phyloP scores from a whole-genome alignment of 768 basidiomycete species.

The Pilatotrama ljubarskyi region DNA sequence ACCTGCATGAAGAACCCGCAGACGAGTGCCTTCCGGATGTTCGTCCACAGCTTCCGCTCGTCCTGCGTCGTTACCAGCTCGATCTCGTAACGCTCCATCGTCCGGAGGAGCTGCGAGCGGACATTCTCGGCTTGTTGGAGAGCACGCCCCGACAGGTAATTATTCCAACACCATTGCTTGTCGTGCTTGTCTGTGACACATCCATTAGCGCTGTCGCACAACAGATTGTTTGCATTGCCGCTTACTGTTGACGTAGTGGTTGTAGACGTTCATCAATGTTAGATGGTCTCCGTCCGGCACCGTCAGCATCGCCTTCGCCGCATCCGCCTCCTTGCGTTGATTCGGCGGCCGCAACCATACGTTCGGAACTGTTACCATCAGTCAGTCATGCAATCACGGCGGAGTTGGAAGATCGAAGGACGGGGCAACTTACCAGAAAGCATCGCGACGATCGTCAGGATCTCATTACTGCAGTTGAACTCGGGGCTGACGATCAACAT shows the following conservation, averaged over 20 bases:
- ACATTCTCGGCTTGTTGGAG: slow-evolving; percentile 93
- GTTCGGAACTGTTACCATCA: slow-evolving; percentile 65
- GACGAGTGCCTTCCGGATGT: slow-evolving; percentile 81
- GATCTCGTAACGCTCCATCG: slow-evolving; percentile 89
- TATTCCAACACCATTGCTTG: slow-evolving; percentile 87
- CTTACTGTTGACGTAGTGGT: slow-evolving; percentile 84
- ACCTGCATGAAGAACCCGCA: slow-evolving; percentile 99
- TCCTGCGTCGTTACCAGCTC: slow-evolving; percentile 72
- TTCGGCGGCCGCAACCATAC: slow-evolving; percentile 93
- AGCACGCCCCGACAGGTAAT: slow-evolving; percentile 83
- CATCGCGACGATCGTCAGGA: slow-evolving; percentile 95
- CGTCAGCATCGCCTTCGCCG: slow-evolving; percentile 83
- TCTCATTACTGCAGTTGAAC: slow-evolving; percentile 95
- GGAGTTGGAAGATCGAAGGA: neutral
- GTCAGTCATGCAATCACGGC: neutral
- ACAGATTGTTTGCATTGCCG: neutral
- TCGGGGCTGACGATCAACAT: slow-evolving; percentile 94
- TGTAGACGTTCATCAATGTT: slow-evolving; percentile 93
- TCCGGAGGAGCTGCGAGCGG: slow-evolving; percentile 81
- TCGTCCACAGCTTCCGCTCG: slow-evolving; percentile 49
- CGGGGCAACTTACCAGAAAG: slow-evolving; percentile 67
- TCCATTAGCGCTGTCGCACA: neutral
- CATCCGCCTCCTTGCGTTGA: slow-evolving; percentile 87
- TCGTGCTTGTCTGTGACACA: slow-evolving; percentile 62
- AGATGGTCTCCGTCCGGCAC: slow-evolving; percentile 98